Evolutionary conservation across 2,329 filamentous ascomycete species (phyloP), one percentile per base, ranked within the genome.

Genomic region (Aspergillus flavus): DNA sequence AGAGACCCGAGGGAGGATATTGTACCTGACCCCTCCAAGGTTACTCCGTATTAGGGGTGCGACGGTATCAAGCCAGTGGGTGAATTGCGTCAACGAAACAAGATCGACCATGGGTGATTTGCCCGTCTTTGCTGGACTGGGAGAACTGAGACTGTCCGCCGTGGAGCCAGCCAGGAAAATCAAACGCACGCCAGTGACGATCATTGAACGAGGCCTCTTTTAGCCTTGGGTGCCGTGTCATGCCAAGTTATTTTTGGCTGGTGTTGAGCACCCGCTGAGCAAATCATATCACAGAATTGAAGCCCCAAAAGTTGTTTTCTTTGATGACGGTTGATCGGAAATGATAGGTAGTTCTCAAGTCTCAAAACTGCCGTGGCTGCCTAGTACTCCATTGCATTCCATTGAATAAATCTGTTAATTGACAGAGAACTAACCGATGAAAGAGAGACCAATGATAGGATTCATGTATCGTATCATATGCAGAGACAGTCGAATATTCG

Each of bases 41-140:
- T 61, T 61, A 50, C 34, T 32, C 32, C 34, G 28, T 43, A 34
- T 54, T 53, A 58, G 34, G 59, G 26, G 59, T 30, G 28, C 26
- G 58, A 46, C 26, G 28, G 53, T 41, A 46, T 53, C 30, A 34
- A 32, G 48, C 19, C 26, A 43, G 30, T 36, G 36, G 58, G 12
- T 55, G 52, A 62, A 64, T 69, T 66, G 66, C 67, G 67, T 69
- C 67, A 68, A 67, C 65, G 57, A 65, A 50, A 53, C n/a, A 55
- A 45, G 58, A 58, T 65, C 58, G 61, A 61, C 65, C 63, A 63
- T 56, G 61, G 65, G 50, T 28, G 32, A 39, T 36, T 43, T 26
- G 56, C 36, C 28, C 19, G 34, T 36, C 30, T 55, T 55, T 55
- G 52, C 32, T 55, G 52, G 52, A 55, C 43, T 39, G 23, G 43